phyloP scores from a whole-genome alignment of 192 early-diverging fungal genomes.

The Coemansia erecta region DNA sequence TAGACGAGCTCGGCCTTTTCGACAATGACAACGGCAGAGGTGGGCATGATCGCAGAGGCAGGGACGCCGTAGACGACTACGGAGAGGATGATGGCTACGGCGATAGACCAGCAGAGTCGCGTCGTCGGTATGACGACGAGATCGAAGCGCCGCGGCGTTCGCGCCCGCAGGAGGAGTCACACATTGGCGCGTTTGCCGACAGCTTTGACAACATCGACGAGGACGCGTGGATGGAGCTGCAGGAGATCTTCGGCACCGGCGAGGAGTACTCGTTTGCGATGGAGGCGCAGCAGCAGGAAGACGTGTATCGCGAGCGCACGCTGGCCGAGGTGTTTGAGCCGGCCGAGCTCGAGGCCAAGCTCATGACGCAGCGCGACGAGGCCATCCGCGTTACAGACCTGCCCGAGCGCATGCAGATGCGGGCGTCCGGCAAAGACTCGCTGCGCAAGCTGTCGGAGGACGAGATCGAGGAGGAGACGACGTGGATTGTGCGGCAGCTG shows the following conservation, averaged over 20 bases:
- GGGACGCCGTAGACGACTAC: constrained; percentile 5
- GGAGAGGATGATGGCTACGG: constrained; percentile 3
- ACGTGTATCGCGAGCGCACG: constrained; percentile 38
- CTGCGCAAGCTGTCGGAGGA: constrained; percentile 55
- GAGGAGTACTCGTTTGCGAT: constrained; percentile 76
- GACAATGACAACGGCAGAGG: constrained; percentile 25
- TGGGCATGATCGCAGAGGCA: background rate
- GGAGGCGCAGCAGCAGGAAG: constrained; percentile 23
- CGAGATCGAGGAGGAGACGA: constrained; percentile 64
- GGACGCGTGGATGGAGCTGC: constrained; percentile 72
- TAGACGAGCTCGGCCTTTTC: constrained; percentile 43
- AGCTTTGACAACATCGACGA: constrained; percentile 53
- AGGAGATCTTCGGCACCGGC: constrained; percentile 91
- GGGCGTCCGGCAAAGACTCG: constrained; percentile 32
- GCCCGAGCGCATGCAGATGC: constrained; percentile 90
- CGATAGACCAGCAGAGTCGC: background rate
- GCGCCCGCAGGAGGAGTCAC: constrained; percentile 6
- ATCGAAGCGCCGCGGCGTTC: constrained; percentile 4
- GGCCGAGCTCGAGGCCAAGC: constrained; percentile 77
- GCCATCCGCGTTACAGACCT: constrained; percentile 82
- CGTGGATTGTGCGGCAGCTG: constrained; percentile 56
- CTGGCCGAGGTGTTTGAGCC: constrained; percentile 69
- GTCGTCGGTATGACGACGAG: constrained; percentile 12
- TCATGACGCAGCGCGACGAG: constrained; percentile 93
- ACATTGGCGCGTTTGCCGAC: constrained; percentile 33